phyloP scores from a whole-genome alignment of 2,329 filamentous ascomycete genomes.

The Tetracladium maxilliforme region DNA sequence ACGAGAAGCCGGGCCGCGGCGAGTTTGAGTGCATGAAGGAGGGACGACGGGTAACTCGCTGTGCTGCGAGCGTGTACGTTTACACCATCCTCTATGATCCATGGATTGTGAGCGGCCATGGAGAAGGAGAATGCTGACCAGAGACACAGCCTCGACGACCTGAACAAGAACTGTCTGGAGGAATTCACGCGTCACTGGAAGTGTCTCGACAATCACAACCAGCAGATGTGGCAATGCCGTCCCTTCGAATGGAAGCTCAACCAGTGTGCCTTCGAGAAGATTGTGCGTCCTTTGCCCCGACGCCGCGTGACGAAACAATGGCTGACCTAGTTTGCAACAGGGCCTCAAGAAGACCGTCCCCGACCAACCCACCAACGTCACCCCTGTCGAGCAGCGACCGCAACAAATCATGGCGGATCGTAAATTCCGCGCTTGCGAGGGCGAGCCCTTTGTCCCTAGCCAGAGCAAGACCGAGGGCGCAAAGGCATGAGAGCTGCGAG shows the following conservation, averaged over 20 bases:
- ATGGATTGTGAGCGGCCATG: conserved; percentile 1
- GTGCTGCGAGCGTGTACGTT: conserved; percentile 87
- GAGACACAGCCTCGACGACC: conserved; percentile 62
- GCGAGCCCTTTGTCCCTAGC: too few relatives aligned
- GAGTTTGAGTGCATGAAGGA: conserved; percentile 94
- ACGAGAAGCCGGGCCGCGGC: conserved; percentile 75
- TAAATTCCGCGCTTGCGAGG: too few relatives aligned
- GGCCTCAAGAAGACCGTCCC: too few relatives aligned
- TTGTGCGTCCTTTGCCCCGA: conserved; percentile 49
- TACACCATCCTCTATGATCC: conserved; percentile 1
- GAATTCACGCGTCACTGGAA: conserved; percentile 91
- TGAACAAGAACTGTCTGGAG: conserved; percentile 86
- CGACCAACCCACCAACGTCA: too few relatives aligned
- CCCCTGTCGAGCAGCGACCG: too few relatives aligned
- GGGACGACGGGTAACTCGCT: conserved; percentile 89
- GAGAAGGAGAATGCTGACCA: conserved; percentile 4
- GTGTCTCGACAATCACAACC: conserved; percentile 94
- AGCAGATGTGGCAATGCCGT: conserved; percentile 92
- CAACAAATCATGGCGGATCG: too few relatives aligned
- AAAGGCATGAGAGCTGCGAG: too few relatives aligned
- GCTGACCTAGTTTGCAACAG: too few relatives aligned
- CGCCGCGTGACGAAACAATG: too few relatives aligned
- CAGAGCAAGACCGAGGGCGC: too few relatives aligned
- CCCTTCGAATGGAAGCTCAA: conserved; percentile 80
- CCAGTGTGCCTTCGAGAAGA: conserved; percentile 87